Evolutionary conservation across 176 grass and related monocot genomes (phyloP).

Genomic region (Rhipidocladum racemiflorum): DNA sequence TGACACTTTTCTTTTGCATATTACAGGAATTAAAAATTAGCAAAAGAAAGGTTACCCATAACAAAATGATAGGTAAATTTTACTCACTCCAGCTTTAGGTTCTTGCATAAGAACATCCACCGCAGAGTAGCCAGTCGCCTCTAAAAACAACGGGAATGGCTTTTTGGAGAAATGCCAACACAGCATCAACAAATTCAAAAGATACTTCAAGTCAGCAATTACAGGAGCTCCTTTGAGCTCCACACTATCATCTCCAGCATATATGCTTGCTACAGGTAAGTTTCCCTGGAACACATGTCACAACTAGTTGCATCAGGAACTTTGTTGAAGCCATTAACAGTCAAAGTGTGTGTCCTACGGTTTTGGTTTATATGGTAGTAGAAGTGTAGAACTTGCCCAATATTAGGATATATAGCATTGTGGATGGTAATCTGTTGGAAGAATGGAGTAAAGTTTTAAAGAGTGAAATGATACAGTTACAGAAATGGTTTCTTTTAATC

Average conservation of each 20-base stretch:
- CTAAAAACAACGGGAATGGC: slow-evolving; percentile 89
- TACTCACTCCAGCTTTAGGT: slow-evolving; percentile 98
- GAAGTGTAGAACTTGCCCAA: neutral
- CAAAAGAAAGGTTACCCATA: slow-evolving; percentile 26
- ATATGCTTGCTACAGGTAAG: slow-evolving; percentile 88
- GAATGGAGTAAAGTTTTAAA: neutral
- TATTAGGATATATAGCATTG: neutral
- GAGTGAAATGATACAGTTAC: neutral
- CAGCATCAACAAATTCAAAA: slow-evolving; percentile 77
- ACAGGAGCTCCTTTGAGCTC: slow-evolving; percentile 76
- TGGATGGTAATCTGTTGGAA: neutral
- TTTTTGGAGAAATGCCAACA: slow-evolving; percentile 99
- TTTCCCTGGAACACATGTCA: slow-evolving; percentile 71
- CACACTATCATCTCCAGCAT: slow-evolving; percentile 76
- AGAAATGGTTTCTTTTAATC: neutral
- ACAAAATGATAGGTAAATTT: slow-evolving; percentile 19
- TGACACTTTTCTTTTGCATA: neutral
- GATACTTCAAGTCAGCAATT: slow-evolving; percentile 76
- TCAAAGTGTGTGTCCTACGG: neutral
- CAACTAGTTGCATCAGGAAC: slow-evolving; percentile 12
- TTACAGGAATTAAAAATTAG: neutral
- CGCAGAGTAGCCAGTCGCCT: slow-evolving; percentile 61
- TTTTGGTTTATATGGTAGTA: neutral
- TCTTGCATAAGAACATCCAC: slow-evolving; percentile 94
- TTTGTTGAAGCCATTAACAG: neutral